Evolutionary conservation across 129 eudicot genomes (phyloP), one percentile per base, ranked within the genome.

Genomic region (Gnaphalium uliginosum): DNA sequence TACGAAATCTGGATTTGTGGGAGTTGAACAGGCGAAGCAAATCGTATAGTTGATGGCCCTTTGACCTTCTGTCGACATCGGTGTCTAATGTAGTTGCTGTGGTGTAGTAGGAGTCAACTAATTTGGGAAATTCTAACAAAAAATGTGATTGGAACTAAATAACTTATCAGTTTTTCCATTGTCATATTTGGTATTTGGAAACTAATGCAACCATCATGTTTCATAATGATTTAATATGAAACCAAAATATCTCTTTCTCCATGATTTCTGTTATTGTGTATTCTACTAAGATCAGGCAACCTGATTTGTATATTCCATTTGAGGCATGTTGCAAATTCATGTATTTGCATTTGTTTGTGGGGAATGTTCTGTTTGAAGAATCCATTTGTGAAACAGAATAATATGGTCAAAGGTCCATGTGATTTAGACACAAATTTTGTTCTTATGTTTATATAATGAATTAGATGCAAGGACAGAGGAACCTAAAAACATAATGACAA

Each of bases 401-500:
- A n/a, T 54, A 54, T 53, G 18, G 74, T 67, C 75, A 77, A 57
- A 25, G 19, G 24, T 19, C 60, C 25, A 18, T 54, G 8, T 19
- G 61, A 56, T 56, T 56, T 8, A 56, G 61, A 56, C 61, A 56
- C 13, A 21, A 19, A 22, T 66, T 11, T 33, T 30, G 2, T 32
- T 18, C 35, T 46, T 65, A 64, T 41, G n/a, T 13, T 27, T 22
- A 41, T 8, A 27, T 69, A 13, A 60, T 78, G 53, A 69, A 78
- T 70, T 70, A 70, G 71, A 78, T 60, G 71, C 77, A 70, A 62
- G 70, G 70, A 24, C 37, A 60, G 41, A 60, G 53, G 76, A 69
- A 78, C 51, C 71, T 76, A 72, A 72, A 53, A 53, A 68, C 78
- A 25, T 72, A 46, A 72, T 63, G 82, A 79, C 82, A 79, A 78